Percentiles rank a stretch among this genome's conserved stretches.
phyloP scores from a whole-genome alignment of 179 eudicot genomes.

The Kewa caespitosa region DNA sequence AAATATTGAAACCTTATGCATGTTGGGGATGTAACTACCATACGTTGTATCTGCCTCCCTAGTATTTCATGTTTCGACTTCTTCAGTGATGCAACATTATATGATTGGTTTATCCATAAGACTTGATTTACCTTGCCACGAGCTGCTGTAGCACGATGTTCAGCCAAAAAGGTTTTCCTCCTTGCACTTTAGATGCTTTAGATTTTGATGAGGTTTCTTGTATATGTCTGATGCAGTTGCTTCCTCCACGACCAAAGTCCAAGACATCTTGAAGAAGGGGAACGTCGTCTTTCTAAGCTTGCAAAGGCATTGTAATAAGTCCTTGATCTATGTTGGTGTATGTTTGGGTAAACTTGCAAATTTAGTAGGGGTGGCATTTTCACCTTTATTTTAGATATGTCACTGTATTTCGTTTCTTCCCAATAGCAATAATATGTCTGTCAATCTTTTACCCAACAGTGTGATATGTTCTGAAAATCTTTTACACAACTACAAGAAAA shows the following conservation, averaged over 20 bases:
- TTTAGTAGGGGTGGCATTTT: conserved; percentile 25
- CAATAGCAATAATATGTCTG: conserved; percentile 28
- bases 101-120: background rate
- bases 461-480: too few species aligned
- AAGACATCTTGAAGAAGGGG: conserved; percentile 52
- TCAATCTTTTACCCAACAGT: background rate
- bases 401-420: conserved; percentile 16
- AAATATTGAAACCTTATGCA: too few species aligned
- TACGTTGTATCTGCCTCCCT: background rate
- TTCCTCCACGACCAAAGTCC: conserved; percentile 72
- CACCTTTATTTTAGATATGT: conserved; percentile 21
- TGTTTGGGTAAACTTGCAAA: conserved; percentile 22
- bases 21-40: background rate
- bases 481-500: too few species aligned
- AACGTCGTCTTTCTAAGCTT: background rate
- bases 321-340: conserved; percentile 27
- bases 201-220: background rate
- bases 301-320: conserved; percentile 21
- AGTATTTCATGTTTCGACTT: background rate
- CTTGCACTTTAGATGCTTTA: background rate
- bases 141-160: background rate
- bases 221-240: conserved; percentile 54
- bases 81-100: too few species aligned
- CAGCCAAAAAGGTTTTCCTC: background rate
- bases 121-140: background rate